These are phyloP conservation scores for Articulospora tetracladia DNA, from an alignment of 495 filamentous ascomycete genomes.

Conservation along the genomic window DNA sequence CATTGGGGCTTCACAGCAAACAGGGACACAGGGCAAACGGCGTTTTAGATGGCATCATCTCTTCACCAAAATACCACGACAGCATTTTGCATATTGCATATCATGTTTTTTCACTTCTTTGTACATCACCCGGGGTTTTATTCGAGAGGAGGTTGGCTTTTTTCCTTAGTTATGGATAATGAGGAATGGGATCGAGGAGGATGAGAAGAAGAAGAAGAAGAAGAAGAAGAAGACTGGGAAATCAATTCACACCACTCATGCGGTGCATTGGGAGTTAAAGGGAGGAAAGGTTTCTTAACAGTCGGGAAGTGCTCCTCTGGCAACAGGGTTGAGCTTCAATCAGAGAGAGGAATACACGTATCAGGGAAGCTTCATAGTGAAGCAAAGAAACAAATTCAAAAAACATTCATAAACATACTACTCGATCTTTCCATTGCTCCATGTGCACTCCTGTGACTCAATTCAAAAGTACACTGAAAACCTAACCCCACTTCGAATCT, in stretches of 20 bases:
- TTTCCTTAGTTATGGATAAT: neutral
- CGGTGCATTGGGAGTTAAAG: conserved; percentile 13
- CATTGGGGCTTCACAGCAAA: too few species aligned
- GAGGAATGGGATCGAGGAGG: neutral
- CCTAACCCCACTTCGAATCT: too few species aligned
- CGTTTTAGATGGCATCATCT: neutral
- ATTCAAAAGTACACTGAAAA: too few species aligned
- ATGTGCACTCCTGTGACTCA: too few species aligned
- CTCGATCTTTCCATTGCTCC: too few species aligned
- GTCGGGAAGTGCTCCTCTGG: neutral
- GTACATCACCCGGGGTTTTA: neutral
- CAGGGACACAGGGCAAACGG: conserved; percentile 1
- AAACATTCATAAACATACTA: neutral
- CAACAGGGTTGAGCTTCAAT: neutral
- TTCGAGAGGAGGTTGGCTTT: neutral
- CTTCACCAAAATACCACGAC: conserved; percentile 11
- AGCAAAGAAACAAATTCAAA: neutral
- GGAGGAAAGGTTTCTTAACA: conserved; percentile 11
- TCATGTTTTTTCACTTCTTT: neutral
- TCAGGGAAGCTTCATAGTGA: too few species aligned
- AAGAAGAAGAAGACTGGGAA: neutral
- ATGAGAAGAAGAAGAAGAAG: neutral
- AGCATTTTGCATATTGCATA: conserved; percentile 5
- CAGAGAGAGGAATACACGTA: neutral
- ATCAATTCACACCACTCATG: conserved; percentile 21